These are phyloP conservation scores for Claviceps sp. DNA, from an alignment of 2,329 filamentous ascomycete genomes.

Conservation along the genomic window DNA sequence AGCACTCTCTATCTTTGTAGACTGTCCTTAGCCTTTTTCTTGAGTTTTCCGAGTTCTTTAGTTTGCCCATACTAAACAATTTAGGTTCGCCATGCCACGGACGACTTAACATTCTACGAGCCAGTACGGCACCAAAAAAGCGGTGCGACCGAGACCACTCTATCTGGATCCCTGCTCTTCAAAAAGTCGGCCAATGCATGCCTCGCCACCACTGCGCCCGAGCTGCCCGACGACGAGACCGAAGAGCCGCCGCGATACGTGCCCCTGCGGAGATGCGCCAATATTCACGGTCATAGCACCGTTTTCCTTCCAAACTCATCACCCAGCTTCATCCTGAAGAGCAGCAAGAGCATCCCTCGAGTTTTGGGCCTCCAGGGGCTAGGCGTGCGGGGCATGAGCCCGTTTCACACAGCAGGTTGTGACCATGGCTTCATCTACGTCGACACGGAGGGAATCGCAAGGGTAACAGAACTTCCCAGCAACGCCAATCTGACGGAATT, in stretches of 20 bases:
- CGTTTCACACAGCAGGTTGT: constrained; percentile 65
- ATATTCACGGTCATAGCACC: constrained; percentile 64
- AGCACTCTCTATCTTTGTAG: constrained; percentile 15
- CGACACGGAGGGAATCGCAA: constrained; percentile 56
- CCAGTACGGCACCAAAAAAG: constrained; percentile 44
- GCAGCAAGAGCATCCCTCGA: constrained; percentile 61
- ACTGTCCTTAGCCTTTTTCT: neutral
- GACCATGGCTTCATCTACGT: constrained; percentile 74
- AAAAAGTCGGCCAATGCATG: constrained; percentile 59
- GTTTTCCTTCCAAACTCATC: constrained; percentile 73
- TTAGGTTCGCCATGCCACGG: constrained; percentile 57
- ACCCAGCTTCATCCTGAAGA: constrained; percentile 71
- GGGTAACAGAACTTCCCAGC: constrained; percentile 57
- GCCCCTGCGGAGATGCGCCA: constrained; percentile 43
- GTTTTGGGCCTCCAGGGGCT: constrained; percentile 59
- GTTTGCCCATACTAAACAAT: neutral
- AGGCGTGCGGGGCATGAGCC: constrained; percentile 56
- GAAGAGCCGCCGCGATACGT: constrained; percentile 32
- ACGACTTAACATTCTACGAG: constrained; percentile 80
- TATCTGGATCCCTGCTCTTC: constrained; percentile 54
- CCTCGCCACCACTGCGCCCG: constrained; percentile 44
- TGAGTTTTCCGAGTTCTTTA: no score
- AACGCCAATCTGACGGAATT: constrained; percentile 59
- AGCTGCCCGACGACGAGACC: constrained; percentile 36
- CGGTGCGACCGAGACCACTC: constrained; percentile 22